Evolutionary conservation across 306 rosid species (phyloP).

Genomic region (Abrus precatorius): DNA sequence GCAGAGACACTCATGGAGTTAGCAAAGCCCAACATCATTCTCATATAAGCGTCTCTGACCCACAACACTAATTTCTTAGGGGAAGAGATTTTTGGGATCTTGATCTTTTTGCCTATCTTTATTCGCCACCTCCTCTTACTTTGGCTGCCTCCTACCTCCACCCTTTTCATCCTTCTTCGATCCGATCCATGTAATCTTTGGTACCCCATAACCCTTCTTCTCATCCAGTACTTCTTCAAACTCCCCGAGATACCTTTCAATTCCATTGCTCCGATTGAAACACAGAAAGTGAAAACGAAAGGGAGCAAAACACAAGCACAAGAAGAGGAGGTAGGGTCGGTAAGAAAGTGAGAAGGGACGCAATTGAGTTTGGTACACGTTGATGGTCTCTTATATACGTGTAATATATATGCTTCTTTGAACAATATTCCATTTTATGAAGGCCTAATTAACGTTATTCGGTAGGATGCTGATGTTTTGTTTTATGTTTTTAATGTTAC

Average conservation of each 20-base stretch:
- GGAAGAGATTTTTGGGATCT: slow-evolving; percentile 51
- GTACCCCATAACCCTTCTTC: slow-evolving; percentile 57
- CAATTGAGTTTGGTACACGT: not conserved
- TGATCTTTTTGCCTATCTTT: slow-evolving; percentile 63
- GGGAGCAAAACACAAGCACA: not conserved
- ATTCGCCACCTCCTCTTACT: slow-evolving; percentile 62
- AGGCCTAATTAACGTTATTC: too few species aligned
- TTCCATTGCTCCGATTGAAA: slow-evolving; percentile 52
- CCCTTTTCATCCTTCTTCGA: slow-evolving; percentile 41
- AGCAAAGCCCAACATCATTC: slow-evolving; percentile 76
- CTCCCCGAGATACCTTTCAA: slow-evolving; percentile 73
- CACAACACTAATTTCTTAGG: slow-evolving; percentile 70
- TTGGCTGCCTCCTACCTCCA: slow-evolving; percentile 46
- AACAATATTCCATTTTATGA: not conserved
- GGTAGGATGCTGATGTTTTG: too few species aligned
- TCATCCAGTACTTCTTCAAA: slow-evolving; percentile 59
- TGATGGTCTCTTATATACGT: not conserved
- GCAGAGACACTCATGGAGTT: slow-evolving; percentile 52
- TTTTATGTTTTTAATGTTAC: too few species aligned
- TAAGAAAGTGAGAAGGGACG: slow-evolving; percentile 27
- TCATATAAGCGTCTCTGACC: slow-evolving; percentile 81
- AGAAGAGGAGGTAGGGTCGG: slow-evolving; percentile 33
- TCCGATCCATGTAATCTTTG: slow-evolving; percentile 52
- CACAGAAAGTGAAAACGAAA: not conserved
- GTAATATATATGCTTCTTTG: not conserved